Evolutionary conservation across 305 asterid genomes (phyloP), one percentile per base, ranked within the genome.

Genomic region (Solanum hybrid): DNA sequence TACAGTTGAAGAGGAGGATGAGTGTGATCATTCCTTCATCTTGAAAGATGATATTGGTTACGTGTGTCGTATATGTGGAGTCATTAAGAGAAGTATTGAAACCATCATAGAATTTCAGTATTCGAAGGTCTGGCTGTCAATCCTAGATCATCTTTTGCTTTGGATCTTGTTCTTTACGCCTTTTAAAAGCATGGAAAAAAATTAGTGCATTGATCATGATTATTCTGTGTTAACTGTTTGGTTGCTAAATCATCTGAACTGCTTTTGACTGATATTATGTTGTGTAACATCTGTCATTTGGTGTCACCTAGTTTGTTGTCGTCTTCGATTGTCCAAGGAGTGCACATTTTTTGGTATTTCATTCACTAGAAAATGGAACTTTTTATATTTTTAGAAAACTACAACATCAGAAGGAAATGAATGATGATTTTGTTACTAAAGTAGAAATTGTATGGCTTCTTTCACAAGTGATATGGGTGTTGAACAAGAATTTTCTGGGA

Each of bases 1-100:
- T 83, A 90, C 92, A 88, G 93, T 89, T 93, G 97, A 88, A 57
- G 92, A 91, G 90, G 97, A 92, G 89, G 96, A 93, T 77, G 98
- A 95, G 57, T 97, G 99, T 85, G 98, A 97, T 79, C 99, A 98
- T 93, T 94, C 98, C 13, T 96, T 94, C 90, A 95, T 98, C 85
- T 89, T 98, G 87, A 98, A 94, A 93, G 99, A 98, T 92, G 99
- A 98, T 89, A 95, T 98, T 31, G 99, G 99, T 76, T 96, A 94
- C 90, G 99, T 98, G 27, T 98, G 99, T 89, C 97, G 99, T 78
- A 92, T 98, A 68, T 98, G 99, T 90, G 99, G 99, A 91, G 96
- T 98, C 90, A 95, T 98, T 87, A 92, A 90, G 92, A 94, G 97
- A 93, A 93, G 98, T 87, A 98, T 98, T 89, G 99, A 95, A 73